phyloP scores from a whole-genome alignment of 345 rosid genomes.

The Passiflora organensis region DNA sequence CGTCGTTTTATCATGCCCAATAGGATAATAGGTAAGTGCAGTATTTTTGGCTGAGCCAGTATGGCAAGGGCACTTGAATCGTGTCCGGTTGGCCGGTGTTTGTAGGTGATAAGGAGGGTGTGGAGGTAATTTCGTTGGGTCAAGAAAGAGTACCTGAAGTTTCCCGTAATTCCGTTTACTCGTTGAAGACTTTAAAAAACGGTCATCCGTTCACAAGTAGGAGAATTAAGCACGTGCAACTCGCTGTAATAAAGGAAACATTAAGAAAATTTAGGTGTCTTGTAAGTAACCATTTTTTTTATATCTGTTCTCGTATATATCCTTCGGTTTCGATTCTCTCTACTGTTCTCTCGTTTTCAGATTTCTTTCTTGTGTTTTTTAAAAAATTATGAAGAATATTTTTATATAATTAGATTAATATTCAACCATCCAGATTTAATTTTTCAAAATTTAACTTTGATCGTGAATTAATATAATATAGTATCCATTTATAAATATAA shows the following conservation, averaged over 20 bases:
- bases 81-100: constrained; percentile 17
- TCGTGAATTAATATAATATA: too few relatives aligned
- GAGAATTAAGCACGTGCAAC: constrained; percentile 9
- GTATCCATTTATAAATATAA: too few relatives aligned
- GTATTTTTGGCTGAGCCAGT: background rate
- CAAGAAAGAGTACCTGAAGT: constrained; percentile 2
- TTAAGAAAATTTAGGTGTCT: constrained; percentile 6
- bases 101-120: background rate
- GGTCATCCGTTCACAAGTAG: background rate
- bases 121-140: background rate
- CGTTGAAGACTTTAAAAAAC: background rate
- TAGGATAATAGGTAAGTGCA: background rate
- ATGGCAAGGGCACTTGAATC: background rate
- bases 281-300: background rate
- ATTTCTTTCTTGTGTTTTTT: too few relatives aligned
- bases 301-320: too few relatives aligned
- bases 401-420: too few relatives aligned
- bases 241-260: constrained; percentile 6
- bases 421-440: too few relatives aligned
- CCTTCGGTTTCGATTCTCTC: too few relatives aligned
- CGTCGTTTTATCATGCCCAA: background rate
- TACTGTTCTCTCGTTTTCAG: too few relatives aligned
- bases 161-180: background rate
- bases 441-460: too few relatives aligned
- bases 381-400: too few relatives aligned